A percentile compares a stretch with the other conserved stretches of the same genome.
Evolutionary conservation across 108 stramenopile genomes (phyloP).

Genomic region (Schizochytrium sp.): DNA sequence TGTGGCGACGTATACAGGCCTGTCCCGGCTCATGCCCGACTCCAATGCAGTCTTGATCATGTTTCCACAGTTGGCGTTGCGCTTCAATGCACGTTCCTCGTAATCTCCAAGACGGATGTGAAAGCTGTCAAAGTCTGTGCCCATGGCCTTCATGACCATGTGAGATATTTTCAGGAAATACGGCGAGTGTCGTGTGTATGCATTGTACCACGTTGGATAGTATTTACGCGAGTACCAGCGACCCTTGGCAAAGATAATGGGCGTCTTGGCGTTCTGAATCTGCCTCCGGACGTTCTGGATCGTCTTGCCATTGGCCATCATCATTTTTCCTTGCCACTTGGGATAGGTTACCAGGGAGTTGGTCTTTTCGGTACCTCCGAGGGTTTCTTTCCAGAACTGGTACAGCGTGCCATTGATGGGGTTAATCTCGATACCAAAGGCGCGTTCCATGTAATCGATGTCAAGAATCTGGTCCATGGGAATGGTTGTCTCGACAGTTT

Average conservation of each 20-base stretch:
- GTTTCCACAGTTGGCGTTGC: background rate
- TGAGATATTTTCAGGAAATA: background rate
- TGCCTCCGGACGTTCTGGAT: background rate
- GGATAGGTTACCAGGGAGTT: background rate
- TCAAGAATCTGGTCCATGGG: background rate
- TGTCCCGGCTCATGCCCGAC: background rate
- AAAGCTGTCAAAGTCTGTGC: background rate
- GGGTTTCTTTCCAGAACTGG: background rate
- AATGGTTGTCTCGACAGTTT: background rate
- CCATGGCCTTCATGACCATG: background rate
- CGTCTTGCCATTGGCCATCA: background rate
- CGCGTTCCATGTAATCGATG: background rate
- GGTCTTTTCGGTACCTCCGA: background rate
- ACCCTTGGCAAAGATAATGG: background rate
- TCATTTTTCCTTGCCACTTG: background rate
- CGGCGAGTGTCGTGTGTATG: background rate
- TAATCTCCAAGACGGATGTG: background rate
- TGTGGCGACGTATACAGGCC: background rate
- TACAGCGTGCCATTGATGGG: background rate
- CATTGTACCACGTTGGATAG: background rate
- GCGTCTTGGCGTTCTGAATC: background rate
- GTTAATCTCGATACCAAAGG: background rate
- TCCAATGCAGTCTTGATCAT: background rate
- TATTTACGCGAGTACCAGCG: background rate
- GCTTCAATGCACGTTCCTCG: background rate